Evolutionary conservation across 352 stramenopile genomes (phyloP).

Genomic region (Globisporangium radiosum): DNA sequence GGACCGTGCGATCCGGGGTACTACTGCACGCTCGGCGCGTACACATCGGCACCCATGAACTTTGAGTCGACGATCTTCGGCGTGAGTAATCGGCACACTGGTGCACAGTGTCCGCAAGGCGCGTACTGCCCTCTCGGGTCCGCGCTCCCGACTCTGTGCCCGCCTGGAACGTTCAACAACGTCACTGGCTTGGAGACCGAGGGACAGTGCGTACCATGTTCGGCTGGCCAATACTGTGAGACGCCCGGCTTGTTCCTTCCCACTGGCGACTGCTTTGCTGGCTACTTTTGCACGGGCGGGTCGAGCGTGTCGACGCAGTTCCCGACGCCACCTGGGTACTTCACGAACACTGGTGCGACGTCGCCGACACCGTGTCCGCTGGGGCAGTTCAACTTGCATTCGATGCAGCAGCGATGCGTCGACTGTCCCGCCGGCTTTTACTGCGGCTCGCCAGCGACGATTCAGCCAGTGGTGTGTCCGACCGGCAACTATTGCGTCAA

Average conservation of each 20-base stretch:
- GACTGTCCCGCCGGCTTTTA: conserved; percentile 68
- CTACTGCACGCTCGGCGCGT: conserved; percentile 86
- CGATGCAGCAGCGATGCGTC: conserved; percentile 43
- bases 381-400: conserved; percentile 57
- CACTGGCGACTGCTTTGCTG: conserved; percentile 65
- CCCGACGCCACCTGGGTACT: conserved; percentile 42
- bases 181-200: conserved; percentile 58
- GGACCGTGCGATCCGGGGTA: conserved; percentile 86
- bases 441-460: conserved; percentile 47
- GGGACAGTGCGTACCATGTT: conserved; percentile 75
- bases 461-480: conserved; percentile 44
- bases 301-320: conserved; percentile 48
- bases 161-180: conserved; percentile 72
- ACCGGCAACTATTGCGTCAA: conserved; percentile 64
- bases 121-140: conserved; percentile 70
- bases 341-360: conserved; percentile 37
- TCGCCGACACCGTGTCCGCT: conserved; percentile 41
- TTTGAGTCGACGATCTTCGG: conserved; percentile 62
- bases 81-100: conserved; percentile 56
- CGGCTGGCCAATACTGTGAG: conserved; percentile 70
- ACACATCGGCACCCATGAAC: conserved; percentile 86
- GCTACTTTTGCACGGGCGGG: conserved; percentile 74
- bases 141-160: conserved; percentile 46
- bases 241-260: conserved; percentile 56
- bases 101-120: conserved; percentile 57